phyloP scores from a whole-genome alignment of 2,329 filamentous ascomycete genomes.

The Nannizziopsis barbatae region DNA sequence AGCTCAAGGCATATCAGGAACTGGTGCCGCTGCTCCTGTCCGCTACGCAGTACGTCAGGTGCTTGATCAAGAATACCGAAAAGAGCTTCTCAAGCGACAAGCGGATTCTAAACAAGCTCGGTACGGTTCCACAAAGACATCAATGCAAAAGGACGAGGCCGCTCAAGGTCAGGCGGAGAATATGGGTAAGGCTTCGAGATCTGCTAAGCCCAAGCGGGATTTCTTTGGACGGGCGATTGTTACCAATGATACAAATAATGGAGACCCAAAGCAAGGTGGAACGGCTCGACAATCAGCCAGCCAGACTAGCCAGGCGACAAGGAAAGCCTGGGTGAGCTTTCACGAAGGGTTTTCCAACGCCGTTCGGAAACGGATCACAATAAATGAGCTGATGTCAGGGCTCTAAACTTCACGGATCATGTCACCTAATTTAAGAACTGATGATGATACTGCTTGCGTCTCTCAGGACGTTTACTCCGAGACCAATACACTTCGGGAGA shows the following conservation, averaged over 20 bases:
- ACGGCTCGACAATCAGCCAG: constrained; percentile 24
- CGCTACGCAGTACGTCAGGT: constrained; percentile 92
- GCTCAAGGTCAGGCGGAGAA: constrained; percentile 13
- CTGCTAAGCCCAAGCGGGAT: constrained; percentile 53
- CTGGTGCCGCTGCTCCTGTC: constrained; percentile 55
- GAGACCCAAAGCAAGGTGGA: constrained; percentile 19
- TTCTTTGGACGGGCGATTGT: constrained; percentile 71
- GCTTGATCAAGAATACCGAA: constrained; percentile 77
- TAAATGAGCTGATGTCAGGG: constrained; percentile 60
- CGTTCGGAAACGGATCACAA: constrained; percentile 72
- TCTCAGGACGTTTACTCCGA: too few species aligned
- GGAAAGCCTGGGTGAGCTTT: constrained; percentile 72
- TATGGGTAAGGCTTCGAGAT: constrained; percentile 18
- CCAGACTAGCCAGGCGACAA: constrained; percentile 34
- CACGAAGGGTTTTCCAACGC: constrained; percentile 89
- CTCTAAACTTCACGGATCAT: constrained; percentile 17
- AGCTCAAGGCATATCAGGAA: constrained; percentile 31
- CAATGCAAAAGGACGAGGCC: constrained; percentile 1
- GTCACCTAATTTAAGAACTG: too few species aligned
- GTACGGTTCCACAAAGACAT: constrained; percentile 39
- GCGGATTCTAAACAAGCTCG: constrained; percentile 55
- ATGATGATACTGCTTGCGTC: too few species aligned
- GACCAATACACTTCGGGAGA: too few species aligned
- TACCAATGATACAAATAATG: constrained; percentile 23
- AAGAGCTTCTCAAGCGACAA: constrained; percentile 56